Evolutionary conservation across 352 stramenopile genomes (phyloP), one percentile per base, ranked within the genome.

Genomic region (Phytophthora macrochlamydospora): DNA sequence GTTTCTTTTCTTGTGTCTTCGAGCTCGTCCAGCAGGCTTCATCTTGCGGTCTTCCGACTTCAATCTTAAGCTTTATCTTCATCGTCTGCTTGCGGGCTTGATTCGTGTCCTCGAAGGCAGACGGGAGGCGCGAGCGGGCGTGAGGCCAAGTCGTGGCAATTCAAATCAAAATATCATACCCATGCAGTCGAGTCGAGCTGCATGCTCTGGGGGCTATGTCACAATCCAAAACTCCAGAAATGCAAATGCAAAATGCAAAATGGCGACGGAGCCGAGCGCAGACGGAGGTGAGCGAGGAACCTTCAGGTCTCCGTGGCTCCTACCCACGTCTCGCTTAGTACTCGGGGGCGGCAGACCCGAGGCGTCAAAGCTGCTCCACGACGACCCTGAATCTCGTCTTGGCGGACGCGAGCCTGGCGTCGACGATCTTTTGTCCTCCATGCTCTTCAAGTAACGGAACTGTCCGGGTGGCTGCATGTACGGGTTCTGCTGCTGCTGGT

Each of bases 391-490:
- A 49, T 93, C 85, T 43, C 85, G 78, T 30, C 77, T 70, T 5
- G 75, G 75, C 8, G 66, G 72, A 65, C 40, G 76, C 51, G 45
- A 59, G 51, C 7, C 50, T 13, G 57, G 59, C 43, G 74, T 85
- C 76, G 52, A 65, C 76, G 52, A 65, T 5, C 71, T 61, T 48
- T 79, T 79, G 48, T 91, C 77, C 42, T 90, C 85, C 75, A 90
- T 88, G 51, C 63, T 78, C 56, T 89, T 90, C 59, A 89, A 67
- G 63, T 91, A 93, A 28, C 83, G 85, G 57, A 78, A 93, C 43
- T 87, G 79, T 4, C 67, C 55, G 11, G 73, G 63, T 2, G 65
- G 57, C 45, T 59, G 66, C 55, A 77, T 71, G 31, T 78, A 81
- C 14, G 63, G 49, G 35, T 78, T 69, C 55, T 73, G 57, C 61